Evolutionary conservation across 1,284 basidiomycete species (phyloP), one percentile per base, ranked within the genome.

Genomic region (Cryptococcus neoformans): DNA sequence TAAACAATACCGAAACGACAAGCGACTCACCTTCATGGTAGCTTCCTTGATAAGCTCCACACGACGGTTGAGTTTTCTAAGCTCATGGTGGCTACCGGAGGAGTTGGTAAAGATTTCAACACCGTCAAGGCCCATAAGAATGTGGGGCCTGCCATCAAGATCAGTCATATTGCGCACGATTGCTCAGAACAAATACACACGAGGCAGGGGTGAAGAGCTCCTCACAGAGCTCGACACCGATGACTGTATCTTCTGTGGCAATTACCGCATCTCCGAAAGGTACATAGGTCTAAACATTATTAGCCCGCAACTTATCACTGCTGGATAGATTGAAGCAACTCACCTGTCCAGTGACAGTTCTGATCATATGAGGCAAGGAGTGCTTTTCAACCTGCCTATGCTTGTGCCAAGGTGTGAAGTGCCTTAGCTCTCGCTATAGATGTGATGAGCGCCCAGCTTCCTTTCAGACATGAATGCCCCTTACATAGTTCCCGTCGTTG

Each of bases 21-120:
- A 28, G 28, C 28, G 28, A 55, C 63, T 62, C 58, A 88, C 92
- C 83, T 98, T 99, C 62, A 89, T 81, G 0, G 95, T 99, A 1
- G 96, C 95, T 74, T 98, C 95, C 70, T 92, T 93, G 79, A 99
- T 97, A 4, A 99, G 82, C 60, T 99, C 93, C 2, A 99, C 85
- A 10, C 95, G 86, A 5, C 85, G 85, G 70, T 93, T 86, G 14
- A 99, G 83, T 78, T 99, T 99, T 37, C 96, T 86, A 35, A 99
- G 84, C 73, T 99, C 96, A 71, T 99, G 95, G 72, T 99, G 96
- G 73, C 91, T 95, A 4, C 91, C 95, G 59, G 90, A 94, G 0
- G 93, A 95, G 79, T 99, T 99, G 16, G 94, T 95, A 73, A 99
- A 96, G 61, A 99, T 96, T 78, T 99, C 95, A 2, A 98, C 95